Percentiles rank a stretch among this genome's conserved stretches.
phyloP scores from a whole-genome alignment of 495 filamentous ascomycete species.

The Trichoderma parareesei region DNA sequence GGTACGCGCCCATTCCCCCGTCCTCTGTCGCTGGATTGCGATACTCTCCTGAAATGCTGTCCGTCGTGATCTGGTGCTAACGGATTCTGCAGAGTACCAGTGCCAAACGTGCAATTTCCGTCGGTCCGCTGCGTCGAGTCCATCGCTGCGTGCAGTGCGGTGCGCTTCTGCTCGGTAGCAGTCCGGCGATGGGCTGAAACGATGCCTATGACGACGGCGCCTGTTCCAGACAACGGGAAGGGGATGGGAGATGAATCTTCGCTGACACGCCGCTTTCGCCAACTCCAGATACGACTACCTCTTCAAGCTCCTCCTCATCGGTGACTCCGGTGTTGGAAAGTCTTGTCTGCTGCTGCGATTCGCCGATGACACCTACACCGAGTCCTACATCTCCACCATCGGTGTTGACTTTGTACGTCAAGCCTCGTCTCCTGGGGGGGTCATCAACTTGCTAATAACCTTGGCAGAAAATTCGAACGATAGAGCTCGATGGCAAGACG shows the following conservation, averaged over 20 bases:
- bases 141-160: background rate
- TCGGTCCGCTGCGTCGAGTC: conserved; percentile 4
- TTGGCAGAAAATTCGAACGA: conserved; percentile 94
- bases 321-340: conserved; percentile 99
- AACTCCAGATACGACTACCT: conserved; percentile 92
- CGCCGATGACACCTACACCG: conserved; percentile 99
- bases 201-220: background rate
- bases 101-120: background rate
- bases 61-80: conserved; percentile 17
- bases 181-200: background rate
- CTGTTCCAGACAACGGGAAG: background rate
- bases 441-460: conserved; percentile 18
- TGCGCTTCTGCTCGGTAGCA: too few species aligned
- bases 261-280: background rate
- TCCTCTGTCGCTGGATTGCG: conserved; percentile 16
- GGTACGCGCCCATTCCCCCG: conserved; percentile 47
- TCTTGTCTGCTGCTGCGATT: conserved; percentile 96
- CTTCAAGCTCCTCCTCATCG: conserved; percentile 99
- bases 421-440: background rate
- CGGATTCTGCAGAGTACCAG: conserved; percentile 16
- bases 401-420: conserved; percentile 92
- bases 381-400: conserved; percentile 99
- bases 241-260: background rate
- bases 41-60: conserved; percentile 13
- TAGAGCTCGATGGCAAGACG: conserved; percentile 98